Base-by-base conservation (phyloP, 345 rosid species). In the Lagerstroemia speciosa region DNA sequence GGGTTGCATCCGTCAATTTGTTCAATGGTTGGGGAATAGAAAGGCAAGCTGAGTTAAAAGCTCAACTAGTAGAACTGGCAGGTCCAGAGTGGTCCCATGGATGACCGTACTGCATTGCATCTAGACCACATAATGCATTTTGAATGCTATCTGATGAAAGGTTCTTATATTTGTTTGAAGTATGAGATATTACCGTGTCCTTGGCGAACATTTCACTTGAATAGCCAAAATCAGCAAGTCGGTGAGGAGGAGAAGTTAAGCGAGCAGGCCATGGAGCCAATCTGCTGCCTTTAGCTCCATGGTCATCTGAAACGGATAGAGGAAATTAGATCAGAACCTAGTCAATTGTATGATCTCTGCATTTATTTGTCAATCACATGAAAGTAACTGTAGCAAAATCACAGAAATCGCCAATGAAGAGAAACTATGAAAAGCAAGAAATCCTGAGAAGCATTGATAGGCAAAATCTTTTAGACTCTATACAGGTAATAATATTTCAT, bases 231-330 rank as follows among this genome's bases (percentile, higher is more conserved):
- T 94, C 99, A 50, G 93, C 85, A 77, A 94, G 93, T 61, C 97
- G 82, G 9, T 93, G 96, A 75, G 98, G 87, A 72, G 96, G 85
- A 66, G 93, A 72, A 45, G 86, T 92, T 81, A 86, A 68, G 66
- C 99, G 85, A 70, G 97, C 89, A 22, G 99, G 99, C 99, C 99
- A 94, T 50, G 99, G 97, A 70, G 96, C 92, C 84, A 94, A 85
- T 36, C 89, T 97, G 80, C 97, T 90, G 62, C 97, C 99, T 77
- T 84, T 82, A 27, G 78, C 85, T 75, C 70, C 80, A 24, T 91
- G 97, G 73, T 84, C 89, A 80, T 85, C 99, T 92, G 79, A 76
- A 41, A 43, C 41, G 78, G 68, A 64, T 55, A 45, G 58, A 30
- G 62, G 10, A 33, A 29, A 60, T 50, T 26, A 32, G 14, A 17